Evolutionary conservation across 176 grass and related monocot genomes (phyloP).

Genomic region (Oryza meridionalis): DNA sequence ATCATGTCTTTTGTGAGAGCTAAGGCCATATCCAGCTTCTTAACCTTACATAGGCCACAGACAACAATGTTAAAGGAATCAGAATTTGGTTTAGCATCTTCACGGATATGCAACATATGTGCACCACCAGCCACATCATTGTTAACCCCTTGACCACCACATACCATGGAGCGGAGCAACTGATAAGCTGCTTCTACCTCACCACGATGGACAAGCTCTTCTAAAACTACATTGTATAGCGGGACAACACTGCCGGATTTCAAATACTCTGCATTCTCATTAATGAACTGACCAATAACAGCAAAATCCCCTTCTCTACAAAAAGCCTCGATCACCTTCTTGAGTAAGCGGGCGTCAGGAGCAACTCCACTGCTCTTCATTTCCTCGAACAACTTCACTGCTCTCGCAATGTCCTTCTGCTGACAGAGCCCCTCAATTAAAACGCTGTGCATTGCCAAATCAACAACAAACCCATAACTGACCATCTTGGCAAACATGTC

Average conservation of each 20-base stretch:
- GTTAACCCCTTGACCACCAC: slow-evolving; percentile 25
- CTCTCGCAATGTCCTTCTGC: slow-evolving; percentile 44
- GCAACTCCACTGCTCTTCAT: slow-evolving; percentile 68
- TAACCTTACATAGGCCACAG: slow-evolving; percentile 72
- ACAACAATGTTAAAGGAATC: slow-evolving; percentile 84
- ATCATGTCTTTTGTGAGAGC: slow-evolving; percentile 69
- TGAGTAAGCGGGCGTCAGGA: slow-evolving; percentile 59
- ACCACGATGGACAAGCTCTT: slow-evolving; percentile 62
- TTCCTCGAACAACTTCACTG: slow-evolving; percentile 51
- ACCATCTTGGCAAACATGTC: slow-evolving; percentile 71
- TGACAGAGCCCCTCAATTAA: slow-evolving; percentile 74
- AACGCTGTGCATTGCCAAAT: slow-evolving; percentile 65
- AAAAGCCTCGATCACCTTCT: slow-evolving; percentile 55
- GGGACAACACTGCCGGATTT: slow-evolving; percentile 35
- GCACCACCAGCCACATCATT: slow-evolving; percentile 22
- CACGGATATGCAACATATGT: slow-evolving; percentile 40
- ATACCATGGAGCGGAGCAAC: slow-evolving; percentile 53
- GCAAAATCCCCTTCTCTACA: slow-evolving; percentile 49
- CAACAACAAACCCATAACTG: slow-evolving; percentile 53
- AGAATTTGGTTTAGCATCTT: slow-evolving; percentile 62
- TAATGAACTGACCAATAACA: slow-evolving; percentile 46
- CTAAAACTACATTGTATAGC: slow-evolving; percentile 70
- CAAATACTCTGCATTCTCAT: slow-evolving; percentile 48
- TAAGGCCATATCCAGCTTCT: slow-evolving; percentile 78
- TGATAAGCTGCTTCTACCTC: slow-evolving; percentile 61